Conservation (phyloP, 768 basidiomycete genomes). For the Rhizopogon vinicolor region DNA sequence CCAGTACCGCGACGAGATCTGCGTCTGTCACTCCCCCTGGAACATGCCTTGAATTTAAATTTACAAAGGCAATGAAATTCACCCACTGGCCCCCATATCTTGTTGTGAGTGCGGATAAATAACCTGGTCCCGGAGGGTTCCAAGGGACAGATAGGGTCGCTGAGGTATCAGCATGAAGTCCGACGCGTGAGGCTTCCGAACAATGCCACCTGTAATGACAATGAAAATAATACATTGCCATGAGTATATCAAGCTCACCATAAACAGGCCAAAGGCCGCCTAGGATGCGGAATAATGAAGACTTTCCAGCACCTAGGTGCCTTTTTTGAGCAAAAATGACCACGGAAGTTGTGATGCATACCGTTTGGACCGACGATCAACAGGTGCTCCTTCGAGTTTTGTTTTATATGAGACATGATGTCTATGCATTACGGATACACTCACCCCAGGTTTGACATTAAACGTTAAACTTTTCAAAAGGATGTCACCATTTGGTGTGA, state of each 20-base stretch:
- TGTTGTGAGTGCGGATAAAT: conserved; percentile 87
- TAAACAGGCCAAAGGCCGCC: conserved; percentile 94
- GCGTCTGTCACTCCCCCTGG: conserved; percentile 69
- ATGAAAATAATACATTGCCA: background rate
- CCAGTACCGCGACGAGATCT: conserved; percentile 67
- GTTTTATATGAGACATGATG: background rate
- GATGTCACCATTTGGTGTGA: conserved; percentile 94
- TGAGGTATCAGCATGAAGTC: conserved; percentile 96
- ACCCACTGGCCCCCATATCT: conserved; percentile 76
- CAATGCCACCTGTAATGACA: conserved; percentile 51
- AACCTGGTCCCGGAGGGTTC: conserved; percentile 93
- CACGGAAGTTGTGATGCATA: conserved; percentile 16
- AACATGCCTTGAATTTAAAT: conserved; percentile 5
- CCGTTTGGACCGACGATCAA: conserved; percentile 96
- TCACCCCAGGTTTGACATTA: conserved; percentile 81
- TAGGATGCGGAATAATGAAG: conserved; percentile 90
- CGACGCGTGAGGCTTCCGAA: conserved; percentile 83
- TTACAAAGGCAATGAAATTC: background rate
- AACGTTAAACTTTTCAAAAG: conserved; percentile 83
- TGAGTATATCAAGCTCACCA: conserved; percentile 15
- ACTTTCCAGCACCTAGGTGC: conserved; percentile 73
- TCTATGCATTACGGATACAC: background rate
- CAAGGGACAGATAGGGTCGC: conserved; percentile 89
- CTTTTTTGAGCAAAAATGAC: background rate
- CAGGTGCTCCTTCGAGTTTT: conserved; percentile 65